phyloP scores from a whole-genome alignment of 2,329 filamentous ascomycete genomes.

The Neonectria ditissima region DNA sequence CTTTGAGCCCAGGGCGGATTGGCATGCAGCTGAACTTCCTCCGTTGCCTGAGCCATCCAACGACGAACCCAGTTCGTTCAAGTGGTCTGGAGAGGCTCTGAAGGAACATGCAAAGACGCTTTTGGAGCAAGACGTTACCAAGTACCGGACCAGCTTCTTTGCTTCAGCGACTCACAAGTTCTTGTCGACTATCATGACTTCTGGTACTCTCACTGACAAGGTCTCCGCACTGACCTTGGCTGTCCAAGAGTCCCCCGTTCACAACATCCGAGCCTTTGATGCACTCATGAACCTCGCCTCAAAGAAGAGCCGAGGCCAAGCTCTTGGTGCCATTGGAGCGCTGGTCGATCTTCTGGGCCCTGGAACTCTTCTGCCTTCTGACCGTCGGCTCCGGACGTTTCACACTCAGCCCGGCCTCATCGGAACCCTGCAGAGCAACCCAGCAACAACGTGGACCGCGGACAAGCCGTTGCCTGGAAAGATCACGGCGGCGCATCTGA shows the following conservation, averaged over 20 bases:
- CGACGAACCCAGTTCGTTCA: conserved; percentile 59
- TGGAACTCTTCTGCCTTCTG: conserved; percentile 83
- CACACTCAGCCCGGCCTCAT: conserved; percentile 81
- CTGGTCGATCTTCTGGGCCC: conserved; percentile 94
- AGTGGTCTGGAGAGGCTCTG: conserved; percentile 60
- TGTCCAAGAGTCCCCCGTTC: conserved; percentile 94
- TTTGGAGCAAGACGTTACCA: conserved; percentile 80
- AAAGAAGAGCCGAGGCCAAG: conserved; percentile 93
- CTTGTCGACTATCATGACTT: conserved; percentile 95
- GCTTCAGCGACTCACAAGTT: conserved; percentile 94
- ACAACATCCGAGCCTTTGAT: conserved; percentile 91
- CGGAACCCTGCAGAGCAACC: conserved; percentile 73
- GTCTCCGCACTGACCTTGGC: conserved; percentile 94
- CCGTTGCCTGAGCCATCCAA: conserved; percentile 57
- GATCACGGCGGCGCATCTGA: conserved; percentile 80
- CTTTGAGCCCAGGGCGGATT: conserved; percentile 69
- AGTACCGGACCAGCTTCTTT: conserved; percentile 79
- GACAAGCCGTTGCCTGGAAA: conserved; percentile 79
- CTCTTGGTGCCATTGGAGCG: conserved; percentile 90
- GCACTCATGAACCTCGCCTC: conserved; percentile 84
- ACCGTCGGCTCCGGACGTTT: conserved; percentile 85
- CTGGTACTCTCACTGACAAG: conserved; percentile 96
- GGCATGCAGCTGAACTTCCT: conserved; percentile 62
- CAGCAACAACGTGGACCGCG: conserved; percentile 70
- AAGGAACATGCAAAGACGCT: conserved; percentile 80